Evolutionary conservation across 768 basidiomycete genomes (phyloP).

Genomic region (Boletellus sp.): DNA sequence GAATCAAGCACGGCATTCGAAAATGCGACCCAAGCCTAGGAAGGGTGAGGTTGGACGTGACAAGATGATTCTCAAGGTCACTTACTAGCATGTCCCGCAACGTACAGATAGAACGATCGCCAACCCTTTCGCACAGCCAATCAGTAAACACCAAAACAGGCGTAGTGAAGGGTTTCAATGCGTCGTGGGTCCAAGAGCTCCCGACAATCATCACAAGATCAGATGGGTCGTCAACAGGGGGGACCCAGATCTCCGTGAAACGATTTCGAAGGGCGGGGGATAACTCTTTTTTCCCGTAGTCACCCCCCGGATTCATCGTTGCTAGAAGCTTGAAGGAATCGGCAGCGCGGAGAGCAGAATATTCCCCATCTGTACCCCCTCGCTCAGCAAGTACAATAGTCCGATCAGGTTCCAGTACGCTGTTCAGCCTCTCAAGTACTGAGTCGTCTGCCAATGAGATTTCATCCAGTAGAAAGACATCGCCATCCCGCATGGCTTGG

Average conservation of each 20-base stretch:
- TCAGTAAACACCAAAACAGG: conserved; percentile 72
- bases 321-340: conserved; percentile 84
- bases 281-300: conserved; percentile 98
- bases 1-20: conserved; percentile 55
- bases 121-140: conserved; percentile 67
- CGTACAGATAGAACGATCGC: conserved; percentile 64
- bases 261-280: conserved; percentile 95
- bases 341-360: conserved; percentile 62
- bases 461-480: conserved; percentile 90
- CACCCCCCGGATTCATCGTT: conserved; percentile 99
- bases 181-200: conserved; percentile 59
- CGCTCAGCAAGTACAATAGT: conserved; percentile 90
- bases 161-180: conserved; percentile 52
- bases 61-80: conserved; percentile 1
- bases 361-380: conserved; percentile 69
- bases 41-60: conserved; percentile 3
- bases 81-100: conserved; percentile 86
- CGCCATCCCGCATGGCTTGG: conserved; percentile 81
- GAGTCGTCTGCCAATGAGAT: conserved; percentile 98
- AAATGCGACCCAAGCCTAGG: conserved; percentile 90
- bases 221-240: conserved; percentile 63
- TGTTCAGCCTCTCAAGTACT: conserved; percentile 94
- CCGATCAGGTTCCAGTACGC: conserved; percentile 89
- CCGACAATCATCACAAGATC: conserved; percentile 80
- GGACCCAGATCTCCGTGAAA: conserved; percentile 99